A percentile compares a stretch with the other conserved stretches of the same genome.
These are phyloP conservation scores for Silene coronaria DNA, from an alignment of 179 eudicot genomes.

Conservation along the genomic window DNA sequence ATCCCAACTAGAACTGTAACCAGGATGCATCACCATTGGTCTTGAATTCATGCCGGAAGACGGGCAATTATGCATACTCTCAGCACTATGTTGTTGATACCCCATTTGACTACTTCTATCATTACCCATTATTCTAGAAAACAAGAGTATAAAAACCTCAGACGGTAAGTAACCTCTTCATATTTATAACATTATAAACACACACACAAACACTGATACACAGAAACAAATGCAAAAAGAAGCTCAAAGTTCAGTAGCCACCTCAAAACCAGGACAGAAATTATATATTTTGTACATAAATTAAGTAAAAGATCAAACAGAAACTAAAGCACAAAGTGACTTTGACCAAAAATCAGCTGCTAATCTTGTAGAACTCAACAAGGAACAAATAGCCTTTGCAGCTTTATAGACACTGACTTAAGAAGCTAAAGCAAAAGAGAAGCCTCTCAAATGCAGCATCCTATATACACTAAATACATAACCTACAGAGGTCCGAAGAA, in stretches of 20 bases:
- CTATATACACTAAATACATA: conserved; percentile 19
- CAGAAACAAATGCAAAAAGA: conserved; percentile 20
- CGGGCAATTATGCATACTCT: conserved; percentile 36
- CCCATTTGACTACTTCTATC: conserved; percentile 54
- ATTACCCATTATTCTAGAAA: conserved; percentile 49
- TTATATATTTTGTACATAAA: conserved; percentile 13
- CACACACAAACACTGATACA: conserved; percentile 2
- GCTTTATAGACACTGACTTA: conserved; percentile 66
- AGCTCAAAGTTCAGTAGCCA: conserved; percentile 35
- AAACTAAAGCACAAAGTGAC: conserved; percentile 44
- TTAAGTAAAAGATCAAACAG: conserved; percentile 29
- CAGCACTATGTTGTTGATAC: conserved; percentile 36
- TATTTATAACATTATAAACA: conserved; percentile 22
- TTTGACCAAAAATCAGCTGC: conserved; percentile 57
- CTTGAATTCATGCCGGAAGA: conserved; percentile 40
- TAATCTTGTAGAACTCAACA: conserved; percentile 78
- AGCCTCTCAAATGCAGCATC: conserved; percentile 35
- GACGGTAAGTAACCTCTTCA: conserved; percentile 21
- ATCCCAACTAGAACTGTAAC: conserved; percentile 63
- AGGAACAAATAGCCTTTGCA: conserved; percentile 75
- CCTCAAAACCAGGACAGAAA: conserved; percentile 25
- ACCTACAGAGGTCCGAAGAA: neutral
- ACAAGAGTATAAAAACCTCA: conserved; percentile 26
- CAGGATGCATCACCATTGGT: conserved; percentile 31
- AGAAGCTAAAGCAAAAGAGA: conserved; percentile 51